Evolutionary conservation across 2,329 filamentous ascomycete genomes (phyloP), one percentile per base, ranked within the genome.

Genomic region (Apiospora malaysiana): DNA sequence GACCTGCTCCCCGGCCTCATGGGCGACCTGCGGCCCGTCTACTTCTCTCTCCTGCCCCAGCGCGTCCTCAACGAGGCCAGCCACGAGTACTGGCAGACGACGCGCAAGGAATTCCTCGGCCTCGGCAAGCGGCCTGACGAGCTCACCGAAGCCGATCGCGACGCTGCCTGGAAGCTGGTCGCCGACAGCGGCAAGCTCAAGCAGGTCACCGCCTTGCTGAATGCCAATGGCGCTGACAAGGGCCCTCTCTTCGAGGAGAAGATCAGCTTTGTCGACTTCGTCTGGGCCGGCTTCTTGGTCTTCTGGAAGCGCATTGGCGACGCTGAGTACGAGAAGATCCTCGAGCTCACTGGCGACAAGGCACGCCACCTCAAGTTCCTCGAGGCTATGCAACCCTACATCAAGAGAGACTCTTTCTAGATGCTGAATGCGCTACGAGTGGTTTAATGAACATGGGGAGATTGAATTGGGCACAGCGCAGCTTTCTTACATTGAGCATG

Each of bases 171-270:
- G 85, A 79, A 83, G 16, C 79, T 82, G 71, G 77, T 80, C 0
- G 67, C 73, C 2, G 47, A 43, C n/a, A 51, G 27, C 18, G 67
- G 67, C 46, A 40, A 25, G 46, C 25, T 86, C 10, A 74, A 74
- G 9, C 77, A 82, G 65, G 74, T 83, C 1, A 83, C 84, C 66
- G 82, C 77, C 1, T 74, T 89, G 69, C 76, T 93, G 73, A 85
- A 85, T 74, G 86, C 90, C 79, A 86, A 86, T 18, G 32, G 32
- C 47, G 77, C 81, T 0, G 83, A 85, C 0, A 63, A 63, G 32
- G 91, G 92, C 0, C 88, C 88, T 0, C 93, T 88, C 77, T 89
- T 93, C 70, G 67, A 87, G 72, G 92, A 85, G 66, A 84, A 83
- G 71, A 81, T 85, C 4, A 84, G 83, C 47, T 92, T 88, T 77